Conservation (phyloP, 352 stramenopile species). For the Plasmopara viticola region DNA sequence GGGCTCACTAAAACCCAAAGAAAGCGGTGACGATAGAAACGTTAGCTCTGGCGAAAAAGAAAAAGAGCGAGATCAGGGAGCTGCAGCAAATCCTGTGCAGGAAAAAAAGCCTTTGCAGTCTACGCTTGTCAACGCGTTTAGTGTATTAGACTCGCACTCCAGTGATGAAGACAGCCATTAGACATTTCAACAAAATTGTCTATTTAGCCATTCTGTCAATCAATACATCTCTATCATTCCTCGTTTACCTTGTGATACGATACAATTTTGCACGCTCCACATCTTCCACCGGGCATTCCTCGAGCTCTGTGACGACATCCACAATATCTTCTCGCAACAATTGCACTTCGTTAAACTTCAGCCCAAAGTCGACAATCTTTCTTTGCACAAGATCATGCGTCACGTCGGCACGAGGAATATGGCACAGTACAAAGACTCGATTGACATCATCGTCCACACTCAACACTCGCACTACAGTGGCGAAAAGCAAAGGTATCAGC, state of each 20-base stretch:
- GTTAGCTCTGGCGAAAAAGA: conserved; percentile 16
- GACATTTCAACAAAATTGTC: too few species aligned
- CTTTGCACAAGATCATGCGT: conserved; percentile 49
- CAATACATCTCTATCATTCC: neutral
- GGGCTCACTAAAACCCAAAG: conserved; percentile 9
- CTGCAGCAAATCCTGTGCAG: neutral
- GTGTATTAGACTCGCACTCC: conserved; percentile 78
- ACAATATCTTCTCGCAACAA: conserved; percentile 22
- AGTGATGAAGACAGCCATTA: conserved; percentile 59
- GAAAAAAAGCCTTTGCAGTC: conserved; percentile 9
- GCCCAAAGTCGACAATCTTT: conserved; percentile 33
- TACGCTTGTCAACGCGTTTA: conserved; percentile 73
- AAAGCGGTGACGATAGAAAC: conserved; percentile 14
- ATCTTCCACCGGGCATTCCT: conserved; percentile 57
- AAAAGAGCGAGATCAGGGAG: conserved; percentile 22
- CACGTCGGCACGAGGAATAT: conserved; percentile 68
- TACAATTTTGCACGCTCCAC: conserved; percentile 51
- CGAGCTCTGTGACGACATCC: conserved; percentile 18
- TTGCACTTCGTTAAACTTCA: conserved; percentile 32
- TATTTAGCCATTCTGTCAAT: too few species aligned
- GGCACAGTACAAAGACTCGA: conserved; percentile 48
- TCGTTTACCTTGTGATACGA: conserved; percentile 34
- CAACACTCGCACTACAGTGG: conserved; percentile 39
- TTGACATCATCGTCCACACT: conserved; percentile 5
- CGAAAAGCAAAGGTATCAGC: conserved; percentile 57